These are phyloP conservation scores for Tilletia setariae DNA, from an alignment of 1,284 basidiomycete genomes.

Conservation along the genomic window DNA sequence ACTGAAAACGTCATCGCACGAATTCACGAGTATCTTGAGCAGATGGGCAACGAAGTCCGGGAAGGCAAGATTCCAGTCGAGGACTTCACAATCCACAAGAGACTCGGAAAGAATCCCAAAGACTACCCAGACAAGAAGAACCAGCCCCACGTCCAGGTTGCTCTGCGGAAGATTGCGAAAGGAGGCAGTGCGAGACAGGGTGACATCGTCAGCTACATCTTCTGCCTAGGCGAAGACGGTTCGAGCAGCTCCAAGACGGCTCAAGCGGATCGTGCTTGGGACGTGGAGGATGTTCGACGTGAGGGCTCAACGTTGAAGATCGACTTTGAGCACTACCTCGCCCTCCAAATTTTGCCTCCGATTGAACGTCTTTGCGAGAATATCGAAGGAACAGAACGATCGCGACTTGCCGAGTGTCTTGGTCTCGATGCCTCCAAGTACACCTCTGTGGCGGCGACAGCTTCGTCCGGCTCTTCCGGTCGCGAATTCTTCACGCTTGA, in stretches of 20 bases:
- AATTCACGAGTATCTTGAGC: constrained; percentile 85
- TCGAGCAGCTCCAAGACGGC: constrained; percentile 67
- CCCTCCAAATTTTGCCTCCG: constrained; percentile 87
- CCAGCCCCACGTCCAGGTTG: constrained; percentile 96
- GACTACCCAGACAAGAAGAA: constrained; percentile 93
- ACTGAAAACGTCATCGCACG: constrained; percentile 84
- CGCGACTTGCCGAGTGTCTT: constrained; percentile 87
- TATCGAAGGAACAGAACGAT: constrained; percentile 90
- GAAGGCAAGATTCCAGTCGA: constrained; percentile 75
- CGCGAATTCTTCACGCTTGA: constrained; percentile 77
- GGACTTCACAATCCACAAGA: constrained; percentile 77
- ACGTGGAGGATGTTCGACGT: constrained; percentile 85
- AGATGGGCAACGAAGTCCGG: constrained; percentile 72
- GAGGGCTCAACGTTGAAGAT: constrained; percentile 42
- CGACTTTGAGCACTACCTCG: constrained; percentile 80
- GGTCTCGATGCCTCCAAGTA: constrained; percentile 84
- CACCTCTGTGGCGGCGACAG: constrained; percentile 55
- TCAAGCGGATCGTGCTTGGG: constrained; percentile 85
- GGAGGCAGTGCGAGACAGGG: constrained; percentile 76
- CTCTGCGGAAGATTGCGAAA: constrained; percentile 80
- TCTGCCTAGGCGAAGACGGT: constrained; percentile 76
- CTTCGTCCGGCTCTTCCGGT: constrained; percentile 60
- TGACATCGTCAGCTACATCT: constrained; percentile 94
- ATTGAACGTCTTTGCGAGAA: constrained; percentile 92
- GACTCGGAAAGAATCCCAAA: constrained; percentile 51